Percentiles rank a stretch among this genome's conserved stretches.
These are phyloP conservation scores for Combretum micranthum DNA, from an alignment of 345 rosid genomes.

Conservation along the genomic window DNA sequence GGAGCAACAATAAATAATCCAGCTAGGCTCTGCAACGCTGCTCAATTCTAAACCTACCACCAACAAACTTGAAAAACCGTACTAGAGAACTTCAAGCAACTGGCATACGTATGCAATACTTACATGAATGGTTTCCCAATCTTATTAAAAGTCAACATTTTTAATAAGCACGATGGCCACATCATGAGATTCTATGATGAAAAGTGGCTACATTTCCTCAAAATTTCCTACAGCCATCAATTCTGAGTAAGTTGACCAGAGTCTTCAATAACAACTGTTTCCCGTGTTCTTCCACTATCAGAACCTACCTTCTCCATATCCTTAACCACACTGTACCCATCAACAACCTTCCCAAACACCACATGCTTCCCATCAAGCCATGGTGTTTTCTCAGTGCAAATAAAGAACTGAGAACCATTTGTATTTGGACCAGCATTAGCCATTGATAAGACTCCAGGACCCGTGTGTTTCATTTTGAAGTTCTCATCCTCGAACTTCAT, in stretches of 20 bases:
- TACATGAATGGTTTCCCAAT: no score
- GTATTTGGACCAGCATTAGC: constrained; percentile 75
- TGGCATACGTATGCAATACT: no score
- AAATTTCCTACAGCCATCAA: constrained; percentile 12
- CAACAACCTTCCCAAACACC: constrained; percentile 82
- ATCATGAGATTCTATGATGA: not conserved
- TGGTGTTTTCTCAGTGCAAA: constrained; percentile 59
- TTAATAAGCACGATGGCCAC: not conserved
- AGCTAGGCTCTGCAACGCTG: no score
- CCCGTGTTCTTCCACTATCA: constrained; percentile 32
- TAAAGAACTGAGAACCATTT: constrained; percentile 88
- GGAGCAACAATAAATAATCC: no score
- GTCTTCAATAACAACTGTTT: constrained; percentile 59
- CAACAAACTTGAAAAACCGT: no score
- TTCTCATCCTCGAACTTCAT: constrained; percentile 66
- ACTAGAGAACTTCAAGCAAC: no score
- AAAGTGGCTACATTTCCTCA: not conserved
- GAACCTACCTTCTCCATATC: constrained; percentile 71
- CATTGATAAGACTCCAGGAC: constrained; percentile 69
- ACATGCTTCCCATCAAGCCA: constrained; percentile 94
- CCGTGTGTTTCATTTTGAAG: constrained; percentile 68
- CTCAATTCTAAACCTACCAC: no score
- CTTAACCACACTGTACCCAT: constrained; percentile 61
- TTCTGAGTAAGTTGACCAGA: constrained; percentile 52
- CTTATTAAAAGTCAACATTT: no score